Percentiles rank a stretch among this genome's conserved stretches.
phyloP scores from a whole-genome alignment of 2,329 filamentous ascomycete genomes.

The Byssochlamys sp. region DNA sequence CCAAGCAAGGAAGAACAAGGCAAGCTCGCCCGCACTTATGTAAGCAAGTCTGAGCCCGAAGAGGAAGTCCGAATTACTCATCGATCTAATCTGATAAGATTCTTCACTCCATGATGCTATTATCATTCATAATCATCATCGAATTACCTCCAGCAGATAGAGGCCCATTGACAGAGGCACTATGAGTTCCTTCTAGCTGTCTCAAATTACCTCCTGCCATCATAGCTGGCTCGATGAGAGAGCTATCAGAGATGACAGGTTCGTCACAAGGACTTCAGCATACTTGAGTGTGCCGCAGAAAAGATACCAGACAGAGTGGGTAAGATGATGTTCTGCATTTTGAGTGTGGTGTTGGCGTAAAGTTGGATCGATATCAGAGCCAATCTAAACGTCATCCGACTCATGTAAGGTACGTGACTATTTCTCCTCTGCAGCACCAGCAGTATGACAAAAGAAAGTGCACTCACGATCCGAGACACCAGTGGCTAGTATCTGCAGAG shows the following conservation, averaged over 20 bases:
- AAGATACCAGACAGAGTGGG: conserved; percentile 34
- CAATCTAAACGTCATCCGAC: not conserved
- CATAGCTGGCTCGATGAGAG: not conserved
- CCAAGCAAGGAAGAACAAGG: not conserved
- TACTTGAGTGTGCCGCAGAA: conserved; percentile 35
- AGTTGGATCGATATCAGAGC: not conserved
- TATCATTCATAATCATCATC: no score
- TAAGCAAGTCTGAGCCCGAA: not conserved
- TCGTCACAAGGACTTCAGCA: conserved; percentile 12
- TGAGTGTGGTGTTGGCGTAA: not conserved
- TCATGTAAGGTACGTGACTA: no score
- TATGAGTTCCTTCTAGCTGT: not conserved
- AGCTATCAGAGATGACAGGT: conserved; percentile 7
- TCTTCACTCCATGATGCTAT: not conserved
- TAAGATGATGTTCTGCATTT: not conserved
- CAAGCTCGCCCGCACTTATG: not conserved
- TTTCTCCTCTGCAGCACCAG: no score
- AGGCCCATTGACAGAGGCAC: no score
- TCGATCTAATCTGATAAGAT: not conserved
- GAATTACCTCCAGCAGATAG: no score
- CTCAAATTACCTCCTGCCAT: not conserved
- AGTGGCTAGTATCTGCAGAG: not conserved
- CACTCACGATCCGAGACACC: no score
- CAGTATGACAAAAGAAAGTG: no score
- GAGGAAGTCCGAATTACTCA: not conserved